Evolutionary conservation across 371 early-diverging fungal species (phyloP), one percentile per base, ranked within the genome.

Genomic region (Haplosporangium sp.): DNA sequence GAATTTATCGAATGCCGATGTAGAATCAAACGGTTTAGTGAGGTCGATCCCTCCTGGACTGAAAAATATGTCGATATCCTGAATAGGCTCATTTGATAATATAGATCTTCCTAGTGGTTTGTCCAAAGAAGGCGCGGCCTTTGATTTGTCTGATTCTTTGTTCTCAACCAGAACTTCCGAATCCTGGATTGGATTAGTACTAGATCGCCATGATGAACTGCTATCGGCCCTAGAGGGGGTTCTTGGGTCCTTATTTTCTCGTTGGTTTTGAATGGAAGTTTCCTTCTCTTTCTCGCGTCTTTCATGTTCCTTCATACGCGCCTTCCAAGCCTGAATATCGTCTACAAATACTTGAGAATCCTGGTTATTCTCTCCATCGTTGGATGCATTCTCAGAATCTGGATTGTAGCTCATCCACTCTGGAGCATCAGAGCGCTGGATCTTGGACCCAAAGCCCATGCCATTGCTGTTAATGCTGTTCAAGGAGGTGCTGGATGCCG

Each of bases 331-430:
- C 72, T 91, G 90, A 60, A 91, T 77, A 63, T 91, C 90, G 69
- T 88, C 86, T 1, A 84, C 82, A 65, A 84, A 85, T 55, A 71
- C 71, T 38, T 81, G 72, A 38, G 84, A 74, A 42, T 82, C 82
- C n/a, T 63, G 55, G 45, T 72, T 74, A 35, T 64, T 61, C 38
- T 78, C 66, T 50, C 73, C 64, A 39, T 78, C 81, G 39, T 84
- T 85, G n/a, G 82, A 39, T 38, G 64, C 34, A 38, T 61, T 55
- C 67, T 86, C 85, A 15, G 72, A 61, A 48, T 88, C 88, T 11
- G 91, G 90, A 38, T 84, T 87, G 69, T 91, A 90, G 78, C 88
- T 89, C 89, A 91, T 87, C 91, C 91, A 91, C 72, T 91, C 90
- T 27, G 91, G 91, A 3, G 88, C 70, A 73, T 85, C 84, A n/a